Evolutionary conservation across 2,329 filamentous ascomycete species (phyloP).

Genomic region (Cryphonectria parasitica): DNA sequence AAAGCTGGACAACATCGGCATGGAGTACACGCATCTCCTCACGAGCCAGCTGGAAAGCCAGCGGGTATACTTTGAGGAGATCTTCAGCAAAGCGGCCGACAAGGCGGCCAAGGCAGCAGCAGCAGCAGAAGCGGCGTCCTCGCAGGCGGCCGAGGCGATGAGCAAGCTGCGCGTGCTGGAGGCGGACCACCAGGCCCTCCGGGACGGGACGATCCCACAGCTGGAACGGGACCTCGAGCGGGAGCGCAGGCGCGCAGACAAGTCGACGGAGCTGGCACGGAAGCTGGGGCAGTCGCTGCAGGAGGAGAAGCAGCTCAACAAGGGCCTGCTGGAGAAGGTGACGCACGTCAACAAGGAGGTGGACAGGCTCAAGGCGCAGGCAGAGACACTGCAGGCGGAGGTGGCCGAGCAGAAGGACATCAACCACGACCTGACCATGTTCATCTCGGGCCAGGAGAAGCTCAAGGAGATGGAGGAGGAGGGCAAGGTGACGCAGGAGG

Average conservation of each 20-base stretch:
- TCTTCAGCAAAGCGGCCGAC: constrained; percentile 84
- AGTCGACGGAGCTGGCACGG: constrained; percentile 76
- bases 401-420: constrained; percentile 79
- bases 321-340: constrained; percentile 82
- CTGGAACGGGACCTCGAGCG: constrained; percentile 76
- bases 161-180: constrained; percentile 58
- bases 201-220: constrained; percentile 60
- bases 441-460: constrained; percentile 83
- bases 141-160: constrained; percentile 52
- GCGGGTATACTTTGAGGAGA: constrained; percentile 90
- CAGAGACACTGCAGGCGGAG: constrained; percentile 61
- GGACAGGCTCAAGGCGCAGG: constrained; percentile 58
- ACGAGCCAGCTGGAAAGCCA: constrained; percentile 93
- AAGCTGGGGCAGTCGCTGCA: constrained; percentile 75
- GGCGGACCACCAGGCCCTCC: constrained; percentile 55
- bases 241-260: constrained; percentile 68
- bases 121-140: constrained; percentile 65
- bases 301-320: constrained; percentile 85
- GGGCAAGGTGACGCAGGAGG: constrained; percentile 65
- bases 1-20: constrained; percentile 76
- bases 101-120: constrained; percentile 79
- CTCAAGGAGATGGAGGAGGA: constrained; percentile 70
- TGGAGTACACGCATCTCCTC: constrained; percentile 93
- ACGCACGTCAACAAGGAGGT: constrained; percentile 70
- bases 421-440: constrained; percentile 86